Conservation (phyloP, 768 basidiomycete species). For the Chalciporus piperatus region DNA sequence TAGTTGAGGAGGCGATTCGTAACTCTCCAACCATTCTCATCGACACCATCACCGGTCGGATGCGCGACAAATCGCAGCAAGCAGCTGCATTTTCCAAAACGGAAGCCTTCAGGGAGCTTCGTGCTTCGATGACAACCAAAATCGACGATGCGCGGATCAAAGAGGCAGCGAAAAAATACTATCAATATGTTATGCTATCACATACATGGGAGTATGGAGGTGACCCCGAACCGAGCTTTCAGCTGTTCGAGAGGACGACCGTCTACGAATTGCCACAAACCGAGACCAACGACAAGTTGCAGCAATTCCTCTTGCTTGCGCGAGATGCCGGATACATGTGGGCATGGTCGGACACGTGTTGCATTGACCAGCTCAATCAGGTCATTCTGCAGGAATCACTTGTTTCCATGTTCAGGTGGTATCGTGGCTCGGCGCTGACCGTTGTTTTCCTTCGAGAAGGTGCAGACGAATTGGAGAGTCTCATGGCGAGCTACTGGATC, state of each 20-base stretch:
- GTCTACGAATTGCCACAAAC: background rate
- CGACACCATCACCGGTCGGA: background rate
- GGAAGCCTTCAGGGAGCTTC: background rate
- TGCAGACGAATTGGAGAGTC: background rate
- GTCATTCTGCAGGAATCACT: conserved; percentile 2
- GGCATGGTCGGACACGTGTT: conserved; percentile 15
- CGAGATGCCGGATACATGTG: conserved; percentile 5
- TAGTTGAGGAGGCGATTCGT: background rate
- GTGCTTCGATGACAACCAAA: background rate
- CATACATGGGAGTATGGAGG: background rate
- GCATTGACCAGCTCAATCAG: conserved; percentile 6
- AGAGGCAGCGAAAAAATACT: no score
- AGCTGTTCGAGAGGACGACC: background rate
- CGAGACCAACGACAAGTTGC: background rate
- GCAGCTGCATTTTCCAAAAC: background rate
- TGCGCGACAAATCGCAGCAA: background rate
- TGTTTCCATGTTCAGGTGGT: conserved; percentile 6
- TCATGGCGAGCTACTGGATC: conserved; percentile 5
- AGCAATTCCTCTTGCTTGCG: conserved; percentile 2
- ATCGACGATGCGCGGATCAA: background rate
- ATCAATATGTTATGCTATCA: background rate
- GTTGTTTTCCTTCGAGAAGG: conserved; percentile 5
- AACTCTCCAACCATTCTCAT: background rate
- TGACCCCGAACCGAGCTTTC: background rate
- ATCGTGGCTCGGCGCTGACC: background rate